Evolutionary conservation across 352 stramenopile genomes (phyloP).

Genomic region (Globisporangium echinulatum): DNA sequence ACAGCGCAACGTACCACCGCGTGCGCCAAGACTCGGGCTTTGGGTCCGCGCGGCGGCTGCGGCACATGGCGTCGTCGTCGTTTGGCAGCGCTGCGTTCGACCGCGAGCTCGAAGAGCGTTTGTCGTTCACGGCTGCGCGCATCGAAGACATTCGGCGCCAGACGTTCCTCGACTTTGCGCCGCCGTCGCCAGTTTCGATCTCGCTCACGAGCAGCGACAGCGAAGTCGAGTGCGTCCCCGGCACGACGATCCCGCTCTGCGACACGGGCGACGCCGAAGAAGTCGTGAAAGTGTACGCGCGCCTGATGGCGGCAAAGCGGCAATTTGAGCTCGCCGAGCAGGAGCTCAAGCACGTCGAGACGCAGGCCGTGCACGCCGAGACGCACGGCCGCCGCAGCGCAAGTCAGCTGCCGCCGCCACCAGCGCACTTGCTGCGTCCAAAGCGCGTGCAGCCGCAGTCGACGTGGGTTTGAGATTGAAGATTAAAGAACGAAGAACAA

Average conservation of each 20-base stretch:
- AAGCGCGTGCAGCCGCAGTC: constrained; percentile 8
- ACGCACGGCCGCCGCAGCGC: constrained; percentile 12
- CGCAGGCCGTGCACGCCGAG: constrained; percentile 8
- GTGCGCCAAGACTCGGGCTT: constrained; percentile 5
- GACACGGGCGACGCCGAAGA: constrained; percentile 13
- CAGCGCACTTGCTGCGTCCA: constrained; percentile 2
- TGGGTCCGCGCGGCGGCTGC: constrained; percentile 1
- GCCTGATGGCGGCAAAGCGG: constrained; percentile 14
- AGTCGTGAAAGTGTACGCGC: constrained; percentile 17
- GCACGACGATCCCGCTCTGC: constrained; percentile 11
- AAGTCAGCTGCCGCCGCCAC: constrained; percentile 7
- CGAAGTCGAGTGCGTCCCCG: constrained; percentile 10
- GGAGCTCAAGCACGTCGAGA: constrained; percentile 16
- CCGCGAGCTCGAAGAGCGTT: constrained; percentile 11
- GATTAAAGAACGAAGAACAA: too few species aligned
- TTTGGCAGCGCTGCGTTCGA: constrained; percentile 10
- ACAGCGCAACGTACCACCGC: constrained; percentile 11
- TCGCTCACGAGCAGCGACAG: constrained; percentile 9
- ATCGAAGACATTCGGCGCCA: constrained; percentile 14
- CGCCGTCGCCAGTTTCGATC: constrained; percentile 4
- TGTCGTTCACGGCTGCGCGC: constrained; percentile 14
- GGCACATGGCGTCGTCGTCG: constrained; percentile 10
- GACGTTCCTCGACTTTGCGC: constrained; percentile 10
- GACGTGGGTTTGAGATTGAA: constrained; percentile 8
- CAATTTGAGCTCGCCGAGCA: constrained; percentile 15